Evolutionary conservation across 139 green algal genomes (phyloP).

Genomic region (Astrephomene gubernaculifera): DNA sequence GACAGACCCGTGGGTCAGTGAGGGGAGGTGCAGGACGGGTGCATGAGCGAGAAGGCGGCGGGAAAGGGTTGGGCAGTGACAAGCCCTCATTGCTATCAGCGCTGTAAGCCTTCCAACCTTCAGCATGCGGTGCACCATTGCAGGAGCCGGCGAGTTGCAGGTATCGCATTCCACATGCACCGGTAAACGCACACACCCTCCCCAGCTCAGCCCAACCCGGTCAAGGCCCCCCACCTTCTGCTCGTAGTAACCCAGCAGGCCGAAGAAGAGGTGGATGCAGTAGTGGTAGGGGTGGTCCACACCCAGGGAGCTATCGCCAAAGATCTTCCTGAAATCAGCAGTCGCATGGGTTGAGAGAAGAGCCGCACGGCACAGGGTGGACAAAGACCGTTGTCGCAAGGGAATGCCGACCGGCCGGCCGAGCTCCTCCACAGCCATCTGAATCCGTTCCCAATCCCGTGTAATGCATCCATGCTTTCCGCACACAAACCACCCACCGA

Average conservation of each 20-base stretch:
- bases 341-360: no score
- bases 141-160: not conserved
- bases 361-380: no score
- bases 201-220: not conserved
- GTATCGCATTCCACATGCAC: not conserved
- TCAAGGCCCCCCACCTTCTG: not conserved
- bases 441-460: no score
- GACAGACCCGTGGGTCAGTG: not conserved
- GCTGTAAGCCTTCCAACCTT: not conserved
- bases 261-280: slow-evolving; percentile 43
- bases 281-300: slow-evolving; percentile 55
- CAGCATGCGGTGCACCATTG: no score
- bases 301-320: no score
- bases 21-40: not conserved
- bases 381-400: no score
- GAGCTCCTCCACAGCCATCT: no score
- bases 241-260: slow-evolving; percentile 35
- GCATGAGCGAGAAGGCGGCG: not conserved
- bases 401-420: no score
- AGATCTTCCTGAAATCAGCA: no score
- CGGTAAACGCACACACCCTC: not conserved
- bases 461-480: no score
- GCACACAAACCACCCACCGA: no score
- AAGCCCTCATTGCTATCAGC: not conserved
- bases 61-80: not conserved